Conservation (phyloP, 148 eudicot genomes). For the Nyssa sinensis region DNA sequence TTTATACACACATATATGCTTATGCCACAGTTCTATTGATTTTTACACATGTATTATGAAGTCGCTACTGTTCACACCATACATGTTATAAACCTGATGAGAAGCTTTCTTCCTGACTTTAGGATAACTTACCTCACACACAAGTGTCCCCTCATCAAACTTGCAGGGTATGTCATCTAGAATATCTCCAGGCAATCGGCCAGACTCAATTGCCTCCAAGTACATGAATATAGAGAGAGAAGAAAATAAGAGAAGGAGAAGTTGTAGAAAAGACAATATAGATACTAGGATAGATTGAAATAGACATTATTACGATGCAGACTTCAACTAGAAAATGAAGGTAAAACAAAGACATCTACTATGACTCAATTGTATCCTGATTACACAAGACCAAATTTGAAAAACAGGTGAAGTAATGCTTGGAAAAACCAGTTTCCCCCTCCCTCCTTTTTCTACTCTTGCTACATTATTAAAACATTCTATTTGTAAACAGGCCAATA, state of each 20-base stretch:
- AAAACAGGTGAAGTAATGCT: neutral
- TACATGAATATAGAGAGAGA: slow-evolving; percentile 1
- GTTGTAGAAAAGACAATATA: neutral
- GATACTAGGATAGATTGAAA: neutral
- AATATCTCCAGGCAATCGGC: slow-evolving; percentile 82
- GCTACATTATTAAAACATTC: neutral
- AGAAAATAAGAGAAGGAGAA: slow-evolving; percentile 1
- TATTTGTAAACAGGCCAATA: neutral
- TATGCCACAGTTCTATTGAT: no score
- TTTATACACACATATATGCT: no score
- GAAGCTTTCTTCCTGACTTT: neutral
- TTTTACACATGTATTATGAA: no score
- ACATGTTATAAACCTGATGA: neutral
- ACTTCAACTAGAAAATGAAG: neutral
- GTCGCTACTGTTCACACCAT: neutral
- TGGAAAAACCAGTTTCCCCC: neutral
- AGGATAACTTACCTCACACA: slow-evolving; percentile 74
- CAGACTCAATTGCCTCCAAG: slow-evolving; percentile 86
- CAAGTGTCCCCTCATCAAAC: slow-evolving; percentile 59
- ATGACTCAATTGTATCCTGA: neutral
- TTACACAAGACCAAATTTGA: neutral
- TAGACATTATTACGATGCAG: neutral
- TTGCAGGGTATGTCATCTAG: slow-evolving; percentile 95
- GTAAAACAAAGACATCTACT: neutral
- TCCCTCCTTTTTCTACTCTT: neutral